Evolutionary conservation across 2,329 filamentous ascomycete genomes (phyloP).

Genomic region (Graphiopsis chlorocephala): DNA sequence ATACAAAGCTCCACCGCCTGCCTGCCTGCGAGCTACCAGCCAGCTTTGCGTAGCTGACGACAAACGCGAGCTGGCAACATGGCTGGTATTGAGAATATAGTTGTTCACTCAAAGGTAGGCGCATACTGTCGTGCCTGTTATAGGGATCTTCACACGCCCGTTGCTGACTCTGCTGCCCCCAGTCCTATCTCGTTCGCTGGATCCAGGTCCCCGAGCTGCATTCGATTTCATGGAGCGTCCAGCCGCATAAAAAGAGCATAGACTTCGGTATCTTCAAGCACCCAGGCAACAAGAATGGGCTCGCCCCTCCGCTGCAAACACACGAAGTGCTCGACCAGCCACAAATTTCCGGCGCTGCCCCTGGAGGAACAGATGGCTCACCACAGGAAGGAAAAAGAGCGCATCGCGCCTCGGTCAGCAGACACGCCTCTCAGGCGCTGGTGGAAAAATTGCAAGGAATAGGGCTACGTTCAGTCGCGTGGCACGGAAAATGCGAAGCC

Average conservation of each 20-base stretch:
- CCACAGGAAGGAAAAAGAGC: slow-evolving; percentile 40
- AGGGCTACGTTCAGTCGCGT: slow-evolving; percentile 63
- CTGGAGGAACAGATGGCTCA: slow-evolving; percentile 32
- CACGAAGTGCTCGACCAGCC: slow-evolving; percentile 43
- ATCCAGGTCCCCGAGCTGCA: slow-evolving; percentile 85
- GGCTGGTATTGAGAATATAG: slow-evolving; percentile 94
- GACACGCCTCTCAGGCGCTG: slow-evolving; percentile 59
- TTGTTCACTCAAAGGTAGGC: slow-evolving; percentile 93
- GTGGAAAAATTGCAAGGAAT: slow-evolving; percentile 62
- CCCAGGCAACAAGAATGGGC: slow-evolving; percentile 67
- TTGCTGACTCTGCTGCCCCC: slow-evolving; percentile 14
- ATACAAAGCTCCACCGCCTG: not conserved
- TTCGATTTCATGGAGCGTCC: slow-evolving; percentile 95
- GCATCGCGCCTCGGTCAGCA: slow-evolving; percentile 38
- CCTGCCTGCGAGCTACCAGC: not conserved
- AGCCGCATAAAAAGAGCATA: slow-evolving; percentile 97
- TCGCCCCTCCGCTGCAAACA: slow-evolving; percentile 43
- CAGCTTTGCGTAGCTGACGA: not conserved
- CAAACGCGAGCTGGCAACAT: slow-evolving; percentile 46
- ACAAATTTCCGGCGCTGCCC: slow-evolving; percentile 30
- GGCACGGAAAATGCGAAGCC: slow-evolving; percentile 93
- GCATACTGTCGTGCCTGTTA: not conserved
- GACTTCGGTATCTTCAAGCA: slow-evolving; percentile 99
- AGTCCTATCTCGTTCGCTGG: slow-evolving; percentile 99
- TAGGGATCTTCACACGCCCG: not conserved